These are phyloP conservation scores for Ogataea methanolica DNA, from an alignment of 805 yeast species.

Conservation along the genomic window DNA sequence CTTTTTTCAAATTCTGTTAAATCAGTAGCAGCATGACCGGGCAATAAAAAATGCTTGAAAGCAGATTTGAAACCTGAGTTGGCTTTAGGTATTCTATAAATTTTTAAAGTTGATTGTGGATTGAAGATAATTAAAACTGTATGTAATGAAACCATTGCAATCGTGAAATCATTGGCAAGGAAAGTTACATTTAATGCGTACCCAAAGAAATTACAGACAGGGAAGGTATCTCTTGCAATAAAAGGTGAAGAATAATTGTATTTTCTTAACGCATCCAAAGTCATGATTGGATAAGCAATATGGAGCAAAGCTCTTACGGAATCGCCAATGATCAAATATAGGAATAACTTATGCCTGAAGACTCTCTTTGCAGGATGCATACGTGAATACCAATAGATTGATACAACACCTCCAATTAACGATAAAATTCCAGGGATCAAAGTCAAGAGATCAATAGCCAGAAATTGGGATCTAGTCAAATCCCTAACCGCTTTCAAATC, in stretches of 20 bases:
- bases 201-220: conserved; percentile 17
- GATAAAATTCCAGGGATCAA: conserved; percentile 13
- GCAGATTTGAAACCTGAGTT: not conserved
- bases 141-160: conserved; percentile 15
- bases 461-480: conserved; percentile 1
- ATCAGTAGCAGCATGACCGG: not conserved
- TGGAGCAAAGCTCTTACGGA: conserved; percentile 9
- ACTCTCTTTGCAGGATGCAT: conserved; percentile 12
- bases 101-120: conserved; percentile 3
- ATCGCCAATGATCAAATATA: conserved; percentile 10
- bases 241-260: conserved; percentile 3
- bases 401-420: conserved; percentile 8
- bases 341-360: conserved; percentile 14
- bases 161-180: conserved; percentile 13
- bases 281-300: conserved; percentile 12
- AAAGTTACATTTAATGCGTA: conserved; percentile 11
- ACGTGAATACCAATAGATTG: conserved; percentile 16
- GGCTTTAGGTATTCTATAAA: conserved; percentile 3
- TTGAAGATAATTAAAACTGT: conserved; percentile 11
- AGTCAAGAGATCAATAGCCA: conserved; percentile 9
- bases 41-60: not conserved
- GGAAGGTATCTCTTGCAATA: conserved; percentile 4
- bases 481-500: not conserved
- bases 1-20: conserved; percentile 8
- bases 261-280: conserved; percentile 5